A percentile compares a stretch with the other conserved stretches of the same genome.
phyloP scores from a whole-genome alignment of 2,329 filamentous ascomycete species.

The Colletotrichum liaoningense region DNA sequence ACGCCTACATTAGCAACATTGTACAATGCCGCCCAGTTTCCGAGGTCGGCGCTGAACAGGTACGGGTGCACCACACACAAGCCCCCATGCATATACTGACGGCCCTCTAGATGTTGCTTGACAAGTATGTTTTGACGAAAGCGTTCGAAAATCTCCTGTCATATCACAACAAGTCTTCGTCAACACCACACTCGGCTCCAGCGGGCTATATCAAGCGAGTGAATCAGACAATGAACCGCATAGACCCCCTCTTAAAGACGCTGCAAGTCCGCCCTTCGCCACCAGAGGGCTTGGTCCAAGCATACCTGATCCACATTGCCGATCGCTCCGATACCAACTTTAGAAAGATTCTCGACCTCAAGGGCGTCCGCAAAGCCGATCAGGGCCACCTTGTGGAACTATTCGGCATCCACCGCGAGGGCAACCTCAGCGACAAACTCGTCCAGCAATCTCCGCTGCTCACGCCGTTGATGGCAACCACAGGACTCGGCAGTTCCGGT shows the following conservation, averaged over 20 bases:
- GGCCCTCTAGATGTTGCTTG: constrained; percentile 82
- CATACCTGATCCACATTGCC: constrained; percentile 96
- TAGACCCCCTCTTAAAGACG: constrained; percentile 95
- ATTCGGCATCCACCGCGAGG: constrained; percentile 83
- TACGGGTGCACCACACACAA: constrained; percentile 46
- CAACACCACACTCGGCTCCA: constrained; percentile 53
- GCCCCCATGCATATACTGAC: constrained; percentile 38
- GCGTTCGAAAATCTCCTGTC: constrained; percentile 78
- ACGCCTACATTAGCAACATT: constrained; percentile 83
- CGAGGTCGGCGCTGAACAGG: constrained; percentile 93
- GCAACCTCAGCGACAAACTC: constrained; percentile 77
- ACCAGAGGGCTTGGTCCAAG: constrained; percentile 93
- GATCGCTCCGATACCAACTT: constrained; percentile 96
- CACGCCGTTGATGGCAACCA: constrained; percentile 69
- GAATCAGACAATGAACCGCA: constrained; percentile 82
- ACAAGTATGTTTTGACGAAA: constrained; percentile 91
- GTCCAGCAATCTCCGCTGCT: constrained; percentile 77
- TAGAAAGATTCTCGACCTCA: constrained; percentile 94
- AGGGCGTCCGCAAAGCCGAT: constrained; percentile 88
- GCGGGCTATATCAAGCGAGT: constrained; percentile 86
- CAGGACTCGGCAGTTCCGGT: constrained; percentile 49
- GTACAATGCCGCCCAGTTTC: constrained; percentile 91
- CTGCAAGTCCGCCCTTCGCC: constrained; percentile 93
- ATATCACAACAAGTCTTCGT: constrained; percentile 62
- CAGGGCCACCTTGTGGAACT: constrained; percentile 87